Evolutionary conservation across 805 yeast species (phyloP), one percentile per base, ranked within the genome.

Genomic region (Cyberlindnera subsufficiens): DNA sequence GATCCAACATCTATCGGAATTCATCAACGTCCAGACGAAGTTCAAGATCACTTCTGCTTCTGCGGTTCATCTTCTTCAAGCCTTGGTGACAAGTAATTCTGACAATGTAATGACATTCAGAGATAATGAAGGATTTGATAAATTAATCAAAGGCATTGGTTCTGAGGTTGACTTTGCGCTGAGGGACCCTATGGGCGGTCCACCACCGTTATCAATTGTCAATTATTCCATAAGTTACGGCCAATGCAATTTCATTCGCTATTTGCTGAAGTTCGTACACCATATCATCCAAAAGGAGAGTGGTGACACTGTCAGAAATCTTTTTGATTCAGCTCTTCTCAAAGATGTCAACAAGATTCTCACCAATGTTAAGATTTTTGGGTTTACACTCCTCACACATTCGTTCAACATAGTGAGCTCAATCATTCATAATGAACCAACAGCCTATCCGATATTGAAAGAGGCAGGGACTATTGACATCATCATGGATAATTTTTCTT

Each of bases 341-440:
- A 55, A 63, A 25, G 72, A 84, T 25, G 64, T 88, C 49, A 81
- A 78, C 47, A 69, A 66, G 43, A 74, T 90, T 2, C 53, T 90
- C 15, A 54, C 59, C 13, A 68, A 86, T 52, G 77, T 84, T 1
- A 49, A 61, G 0, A 61, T 75, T 0, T 86, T 88, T 66, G 96
- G 96, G 0, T 76, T 79, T 32, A 71, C 77, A 14, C 61, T 86
- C 13, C 60, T 86, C 13, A 68, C 86, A 0, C 68, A 76, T 18
- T 73, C 86, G 0, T 59, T 90, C 31, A 82, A 78, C 46, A 74
- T 82, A 11, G 71, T 88, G 17, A 74, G 82, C 33, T 74, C 74
- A 11, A 86, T 88, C 45, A 79, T 90, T 25, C 91, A 90, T 58
- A 85, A 83, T 51, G 97, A 91, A 54, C 96, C 97, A 8, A 88